phyloP scores from a whole-genome alignment of 768 basidiomycete species.

The Amylocystis lapponica region DNA sequence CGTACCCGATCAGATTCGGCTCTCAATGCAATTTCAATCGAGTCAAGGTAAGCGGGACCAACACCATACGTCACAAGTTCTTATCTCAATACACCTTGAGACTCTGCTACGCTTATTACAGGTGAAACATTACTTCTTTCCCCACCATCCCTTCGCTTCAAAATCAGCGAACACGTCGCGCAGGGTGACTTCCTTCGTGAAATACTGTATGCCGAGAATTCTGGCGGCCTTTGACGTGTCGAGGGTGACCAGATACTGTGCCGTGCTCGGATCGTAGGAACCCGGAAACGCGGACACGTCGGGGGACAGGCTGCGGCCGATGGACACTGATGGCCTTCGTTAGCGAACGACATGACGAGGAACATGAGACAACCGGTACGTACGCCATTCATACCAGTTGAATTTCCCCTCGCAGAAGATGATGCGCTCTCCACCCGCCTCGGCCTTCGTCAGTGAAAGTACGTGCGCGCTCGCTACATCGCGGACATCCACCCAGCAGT shows the following conservation, averaged over 20 bases:
- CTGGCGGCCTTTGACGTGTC: conserved; percentile 32
- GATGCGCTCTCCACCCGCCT: conserved; percentile 35
- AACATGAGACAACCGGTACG: neutral
- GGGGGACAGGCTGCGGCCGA: conserved; percentile 8
- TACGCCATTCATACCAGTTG: conserved; percentile 20
- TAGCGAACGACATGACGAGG: neutral
- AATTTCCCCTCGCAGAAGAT: conserved; percentile 19
- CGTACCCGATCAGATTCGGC: too few species aligned
- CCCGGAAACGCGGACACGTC: conserved; percentile 9
- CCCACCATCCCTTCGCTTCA: conserved; percentile 32
- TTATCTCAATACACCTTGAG: neutral
- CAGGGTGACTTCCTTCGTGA: conserved; percentile 33
- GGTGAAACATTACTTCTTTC: too few species aligned
- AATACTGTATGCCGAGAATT: conserved; percentile 39
- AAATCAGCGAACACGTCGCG: conserved; percentile 39
- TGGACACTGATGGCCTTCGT: conserved; percentile 6
- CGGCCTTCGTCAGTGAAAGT: conserved; percentile 22
- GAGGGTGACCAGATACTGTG: conserved; percentile 17
- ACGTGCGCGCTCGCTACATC: conserved; percentile 29
- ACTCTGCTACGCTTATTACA: neutral
- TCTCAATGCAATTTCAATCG: too few species aligned
- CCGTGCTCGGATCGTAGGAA: conserved; percentile 16
- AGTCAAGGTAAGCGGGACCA: too few species aligned
- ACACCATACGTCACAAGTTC: too few species aligned
- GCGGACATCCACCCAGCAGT: conserved; percentile 30